Conservation (phyloP, 2,329 filamentous ascomycete genomes). For the Basipetospora chlamydospora region DNA sequence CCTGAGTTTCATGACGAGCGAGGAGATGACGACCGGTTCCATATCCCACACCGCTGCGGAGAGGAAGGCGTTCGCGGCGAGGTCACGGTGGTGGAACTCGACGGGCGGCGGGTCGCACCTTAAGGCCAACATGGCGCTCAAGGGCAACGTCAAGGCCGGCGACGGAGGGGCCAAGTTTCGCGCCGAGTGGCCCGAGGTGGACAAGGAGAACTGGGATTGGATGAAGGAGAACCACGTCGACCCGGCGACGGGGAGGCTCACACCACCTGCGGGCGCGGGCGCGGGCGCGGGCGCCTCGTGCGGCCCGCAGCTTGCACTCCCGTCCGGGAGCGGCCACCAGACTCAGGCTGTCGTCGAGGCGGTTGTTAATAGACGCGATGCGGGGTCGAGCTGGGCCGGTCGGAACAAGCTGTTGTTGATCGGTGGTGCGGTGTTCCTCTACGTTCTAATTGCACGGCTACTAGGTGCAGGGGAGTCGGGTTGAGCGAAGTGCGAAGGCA, state of each 20-base stretch:
- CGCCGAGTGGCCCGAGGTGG: slow-evolving; percentile 77
- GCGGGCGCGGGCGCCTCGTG: slow-evolving; percentile 27
- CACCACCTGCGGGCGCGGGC: slow-evolving; percentile 28
- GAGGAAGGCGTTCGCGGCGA: slow-evolving; percentile 59
- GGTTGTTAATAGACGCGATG: slow-evolving; percentile 60
- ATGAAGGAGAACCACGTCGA: slow-evolving; percentile 77
- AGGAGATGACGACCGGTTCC: slow-evolving; percentile 95
- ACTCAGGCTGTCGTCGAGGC: slow-evolving; percentile 63
- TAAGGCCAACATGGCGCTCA: slow-evolving; percentile 37
- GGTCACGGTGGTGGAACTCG: slow-evolving; percentile 90
- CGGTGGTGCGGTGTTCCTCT: slow-evolving; percentile 58
- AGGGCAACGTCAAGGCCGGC: slow-evolving; percentile 76
- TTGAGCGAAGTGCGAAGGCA: no score
- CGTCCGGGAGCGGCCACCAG: slow-evolving; percentile 45
- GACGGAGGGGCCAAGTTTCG: slow-evolving; percentile 87
- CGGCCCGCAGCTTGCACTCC: slow-evolving; percentile 41
- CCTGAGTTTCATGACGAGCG: slow-evolving; percentile 93
- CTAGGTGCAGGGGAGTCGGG: slow-evolving; percentile 32
- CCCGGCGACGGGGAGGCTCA: slow-evolving; percentile 49
- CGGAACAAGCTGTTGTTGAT: slow-evolving; percentile 66
- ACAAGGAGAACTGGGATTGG: slow-evolving; percentile 83
- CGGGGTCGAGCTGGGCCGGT: slow-evolving; percentile 67
- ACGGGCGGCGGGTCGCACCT: slow-evolving; percentile 70
- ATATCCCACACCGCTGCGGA: slow-evolving; percentile 65
- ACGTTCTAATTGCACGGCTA: slow-evolving; percentile 68